A percentile compares a stretch with the other conserved stretches of the same genome.
Conservation (phyloP, 1,284 basidiomycete species). For the Blastosporella zonata region DNA sequence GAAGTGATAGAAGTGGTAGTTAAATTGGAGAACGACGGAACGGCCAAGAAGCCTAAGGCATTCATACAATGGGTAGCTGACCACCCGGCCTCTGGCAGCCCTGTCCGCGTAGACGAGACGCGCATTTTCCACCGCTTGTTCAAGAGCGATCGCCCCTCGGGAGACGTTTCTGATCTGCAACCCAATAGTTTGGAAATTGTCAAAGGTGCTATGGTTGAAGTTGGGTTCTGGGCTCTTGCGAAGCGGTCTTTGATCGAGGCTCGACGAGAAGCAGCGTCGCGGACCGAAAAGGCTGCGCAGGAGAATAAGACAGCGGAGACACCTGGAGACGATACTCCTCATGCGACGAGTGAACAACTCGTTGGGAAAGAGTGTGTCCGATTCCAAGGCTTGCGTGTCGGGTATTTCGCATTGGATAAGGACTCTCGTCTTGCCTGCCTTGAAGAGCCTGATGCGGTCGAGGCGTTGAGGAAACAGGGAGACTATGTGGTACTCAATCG, state of each 20-base stretch:
- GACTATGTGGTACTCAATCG: constrained; percentile 88
- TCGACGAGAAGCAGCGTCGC: constrained; percentile 58
- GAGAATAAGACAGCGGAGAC: constrained; percentile 37
- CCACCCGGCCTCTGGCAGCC: constrained; percentile 74
- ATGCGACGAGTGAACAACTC: constrained; percentile 76
- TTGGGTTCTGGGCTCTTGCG: constrained; percentile 87
- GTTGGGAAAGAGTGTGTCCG: constrained; percentile 92
- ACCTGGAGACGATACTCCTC: constrained; percentile 52
- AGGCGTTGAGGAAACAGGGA: constrained; percentile 51
- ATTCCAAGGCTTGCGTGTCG: constrained; percentile 96
- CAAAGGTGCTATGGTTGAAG: constrained; percentile 81
- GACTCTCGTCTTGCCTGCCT: constrained; percentile 71
- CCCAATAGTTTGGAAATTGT: constrained; percentile 78
- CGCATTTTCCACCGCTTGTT: constrained; percentile 93
- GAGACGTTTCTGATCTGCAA: constrained; percentile 81
- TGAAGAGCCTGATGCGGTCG: constrained; percentile 47
- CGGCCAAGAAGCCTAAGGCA: constrained; percentile 84
- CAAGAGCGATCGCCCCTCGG: constrained; percentile 89
- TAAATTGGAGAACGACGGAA: constrained; percentile 69
- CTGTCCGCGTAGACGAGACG: constrained; percentile 85
- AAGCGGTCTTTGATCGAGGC: constrained; percentile 69
- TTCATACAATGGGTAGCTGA: constrained; percentile 99
- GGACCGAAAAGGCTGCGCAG: constrained; percentile 64
- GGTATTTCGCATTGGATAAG: constrained; percentile 93
- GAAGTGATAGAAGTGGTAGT: constrained; percentile 80